Evolutionary conservation across 257 asterid species (phyloP).

Genomic region (Primulina huaijiensis): DNA sequence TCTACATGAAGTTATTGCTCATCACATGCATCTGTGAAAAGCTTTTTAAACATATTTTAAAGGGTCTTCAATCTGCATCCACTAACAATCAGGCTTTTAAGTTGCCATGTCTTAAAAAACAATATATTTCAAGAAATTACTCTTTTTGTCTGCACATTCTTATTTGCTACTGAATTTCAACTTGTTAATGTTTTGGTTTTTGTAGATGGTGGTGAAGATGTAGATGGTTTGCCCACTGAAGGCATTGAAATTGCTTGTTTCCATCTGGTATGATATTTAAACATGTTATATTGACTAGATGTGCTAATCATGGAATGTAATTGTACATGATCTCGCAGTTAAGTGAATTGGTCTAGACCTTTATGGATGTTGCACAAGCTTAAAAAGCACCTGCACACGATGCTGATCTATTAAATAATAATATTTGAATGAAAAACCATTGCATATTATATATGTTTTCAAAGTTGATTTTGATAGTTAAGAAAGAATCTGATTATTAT

Average conservation of each 20-base stretch:
- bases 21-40: neutral
- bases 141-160: neutral
- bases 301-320: neutral
- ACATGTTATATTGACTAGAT: slow-evolving; percentile 7
- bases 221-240: slow-evolving; percentile 91
- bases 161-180: slow-evolving; percentile 5
- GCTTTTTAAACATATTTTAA: neutral
- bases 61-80: neutral
- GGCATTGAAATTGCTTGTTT: slow-evolving; percentile 94
- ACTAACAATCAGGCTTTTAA: neutral
- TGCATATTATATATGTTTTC: too few species aligned
- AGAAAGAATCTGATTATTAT: too few species aligned
- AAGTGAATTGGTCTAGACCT: neutral
- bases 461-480: neutral
- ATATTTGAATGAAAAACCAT: too few species aligned
- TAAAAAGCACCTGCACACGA: too few species aligned
- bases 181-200: slow-evolving; percentile 22
- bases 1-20: neutral
- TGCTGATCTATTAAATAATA: too few species aligned
- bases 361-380: slow-evolving; percentile 12
- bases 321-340: slow-evolving; percentile 7
- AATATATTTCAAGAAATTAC: neutral
- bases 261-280: slow-evolving; percentile 58
- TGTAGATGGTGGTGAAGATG: slow-evolving; percentile 83
- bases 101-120: slow-evolving; percentile 3